Base-by-base conservation (phyloP, 2,329 filamentous ascomycete species). In the Talaromyces albobiverticillius region DNA sequence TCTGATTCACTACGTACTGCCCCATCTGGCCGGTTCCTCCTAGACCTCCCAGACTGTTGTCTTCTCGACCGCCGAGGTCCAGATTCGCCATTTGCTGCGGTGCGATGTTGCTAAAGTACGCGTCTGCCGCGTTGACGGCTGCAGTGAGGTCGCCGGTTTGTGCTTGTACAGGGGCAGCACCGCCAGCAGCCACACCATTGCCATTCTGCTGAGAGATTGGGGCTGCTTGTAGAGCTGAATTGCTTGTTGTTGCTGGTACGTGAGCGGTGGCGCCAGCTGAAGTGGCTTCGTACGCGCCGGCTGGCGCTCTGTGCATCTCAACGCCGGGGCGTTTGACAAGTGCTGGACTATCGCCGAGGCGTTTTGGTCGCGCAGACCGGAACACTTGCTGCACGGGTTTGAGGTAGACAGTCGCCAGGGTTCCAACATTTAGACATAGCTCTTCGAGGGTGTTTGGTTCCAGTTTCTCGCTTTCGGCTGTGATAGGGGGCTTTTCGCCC, bases 321-420 rank as follows among this genome's bases (percentile, higher is more conserved):
- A 56, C 62, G 10, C 64, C 73, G 16, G 79, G 79, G 1, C 82
- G 82, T 59, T 84, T 86, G 73, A 96, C 94, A 36, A 99, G 78
- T 0, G 92, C 92, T 0, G 93, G 92, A 2, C 87, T 93, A 51
- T 95, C 89, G 53, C 85, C 80, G 2, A 99, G 79, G 54, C 85
- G 86, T 20, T 90, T 82, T 1, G 90, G 88, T 13, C 94, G 83
- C 11, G 94, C 93, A 16, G 87, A 87, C 54, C 94, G 87, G 79
- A 99, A 99, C 9, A 99, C 94, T 51, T 94, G 93, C 69, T 97
- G 91, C 5, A 99, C 93, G 3, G 94, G 94, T 71, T 99, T 99
- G 47, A 99, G 83, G 71, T 99, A 99, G 49, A 99, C 93, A 0
- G 94, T 99, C 3, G 94, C 94, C 3, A 99, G 81, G 0, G 94